Conservation (phyloP, 208 protist genomes). For the Leishmania tropica region DNA sequence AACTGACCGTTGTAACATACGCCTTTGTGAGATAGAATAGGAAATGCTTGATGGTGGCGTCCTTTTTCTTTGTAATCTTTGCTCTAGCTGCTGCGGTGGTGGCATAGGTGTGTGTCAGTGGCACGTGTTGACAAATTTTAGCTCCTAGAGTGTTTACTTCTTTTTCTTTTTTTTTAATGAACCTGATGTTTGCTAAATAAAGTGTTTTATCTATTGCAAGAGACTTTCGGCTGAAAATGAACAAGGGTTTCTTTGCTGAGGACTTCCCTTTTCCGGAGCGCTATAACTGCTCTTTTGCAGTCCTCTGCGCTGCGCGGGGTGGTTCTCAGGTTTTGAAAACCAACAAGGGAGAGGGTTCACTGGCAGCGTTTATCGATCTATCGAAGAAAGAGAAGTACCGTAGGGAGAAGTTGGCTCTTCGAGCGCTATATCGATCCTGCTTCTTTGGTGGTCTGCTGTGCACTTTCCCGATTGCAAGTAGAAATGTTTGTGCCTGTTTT, state of each 20-base stretch:
- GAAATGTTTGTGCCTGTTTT: neutral
- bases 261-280: neutral
- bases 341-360: too few relatives aligned
- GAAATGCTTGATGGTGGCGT: too few relatives aligned
- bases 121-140: accelerated
- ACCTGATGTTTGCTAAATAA: neutral
- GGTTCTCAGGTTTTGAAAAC: too few relatives aligned
- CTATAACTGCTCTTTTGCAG: neutral
- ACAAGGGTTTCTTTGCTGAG: neutral
- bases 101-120: too few relatives aligned
- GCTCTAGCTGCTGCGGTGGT: too few relatives aligned
- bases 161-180: neutral
- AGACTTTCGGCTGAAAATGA: neutral
- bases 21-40: too few relatives aligned
- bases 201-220: neutral
- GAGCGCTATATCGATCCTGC: neutral
- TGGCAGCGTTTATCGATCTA: too few relatives aligned
- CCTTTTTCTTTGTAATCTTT: too few relatives aligned
- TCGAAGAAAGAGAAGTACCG: too few relatives aligned
- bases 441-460: neutral
- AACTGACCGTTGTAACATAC: too few relatives aligned
- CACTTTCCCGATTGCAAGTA: neutral
- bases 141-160: neutral
- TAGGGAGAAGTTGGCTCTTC: neutral
- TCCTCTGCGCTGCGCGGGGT: neutral